Evolutionary conservation across 2,329 filamentous ascomycete genomes (phyloP).

Genomic region (Corinectria fuckeliana): DNA sequence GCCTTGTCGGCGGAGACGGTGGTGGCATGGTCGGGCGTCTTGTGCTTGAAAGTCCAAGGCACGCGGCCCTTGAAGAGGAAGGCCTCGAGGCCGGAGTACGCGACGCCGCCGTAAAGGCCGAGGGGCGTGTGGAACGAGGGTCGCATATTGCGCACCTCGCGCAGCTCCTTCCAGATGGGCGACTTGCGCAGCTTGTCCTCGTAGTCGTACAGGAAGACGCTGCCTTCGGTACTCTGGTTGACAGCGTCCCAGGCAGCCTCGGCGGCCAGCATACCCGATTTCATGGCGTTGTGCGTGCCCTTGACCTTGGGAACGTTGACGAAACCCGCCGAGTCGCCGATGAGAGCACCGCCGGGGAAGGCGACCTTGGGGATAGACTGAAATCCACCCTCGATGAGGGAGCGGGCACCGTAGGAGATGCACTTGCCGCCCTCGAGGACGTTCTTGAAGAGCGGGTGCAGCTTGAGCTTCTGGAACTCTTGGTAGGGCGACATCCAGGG

Average conservation of each 20-base stretch:
- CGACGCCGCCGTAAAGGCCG: conserved; percentile 85
- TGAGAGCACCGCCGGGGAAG: conserved; percentile 93
- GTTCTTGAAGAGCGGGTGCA: conserved; percentile 86
- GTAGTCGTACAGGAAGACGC: conserved; percentile 93
- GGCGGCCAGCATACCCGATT: conserved; percentile 94
- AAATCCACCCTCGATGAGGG: conserved; percentile 92
- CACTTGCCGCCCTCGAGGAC: conserved; percentile 97
- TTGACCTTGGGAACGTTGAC: conserved; percentile 99
- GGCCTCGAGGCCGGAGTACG: conserved; percentile 93
- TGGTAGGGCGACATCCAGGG: conserved; percentile 95
- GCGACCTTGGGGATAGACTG: conserved; percentile 97
- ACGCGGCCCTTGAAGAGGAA: conserved; percentile 83
- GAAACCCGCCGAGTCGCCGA: conserved; percentile 95
- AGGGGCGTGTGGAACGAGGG: conserved; percentile 91
- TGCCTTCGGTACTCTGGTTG: conserved; percentile 59
- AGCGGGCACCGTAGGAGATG: conserved; percentile 92
- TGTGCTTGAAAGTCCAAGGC: conserved; percentile 93
- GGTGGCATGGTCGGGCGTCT: conserved; percentile 74
- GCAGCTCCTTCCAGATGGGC: conserved; percentile 91
- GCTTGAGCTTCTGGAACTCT: conserved; percentile 98
- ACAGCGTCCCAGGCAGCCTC: conserved; percentile 88
- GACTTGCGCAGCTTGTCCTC: conserved; percentile 87
- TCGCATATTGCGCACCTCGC: conserved; percentile 95
- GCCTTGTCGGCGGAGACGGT: conserved; percentile 83
- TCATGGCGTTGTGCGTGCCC: conserved; percentile 97